Evolutionary conservation across 495 filamentous ascomycete genomes (phyloP), one percentile per base, ranked within the genome.

Genomic region (Parathielavia hyrcaniae): DNA sequence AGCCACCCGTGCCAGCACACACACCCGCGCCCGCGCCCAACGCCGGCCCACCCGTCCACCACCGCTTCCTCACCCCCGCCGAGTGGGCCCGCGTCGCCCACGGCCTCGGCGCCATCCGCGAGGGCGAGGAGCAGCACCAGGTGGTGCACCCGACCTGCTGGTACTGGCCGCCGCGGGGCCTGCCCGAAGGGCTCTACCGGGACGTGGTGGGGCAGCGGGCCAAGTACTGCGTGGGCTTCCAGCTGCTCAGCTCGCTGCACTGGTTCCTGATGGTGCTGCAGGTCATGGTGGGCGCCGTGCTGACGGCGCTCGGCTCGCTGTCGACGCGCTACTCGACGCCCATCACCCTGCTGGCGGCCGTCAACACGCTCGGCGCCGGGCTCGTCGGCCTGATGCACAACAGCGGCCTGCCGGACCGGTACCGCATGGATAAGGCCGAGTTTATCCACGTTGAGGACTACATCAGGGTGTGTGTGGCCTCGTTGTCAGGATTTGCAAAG

Each of bases 321-420:
- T 39, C 67, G 3, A 22, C 38, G 10, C 64, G 60, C 22, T 13
- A 67, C 5, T 67, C 69, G 14, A 69, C 61, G 1, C 62, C 67
- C 34, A 75, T 78, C 44, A 81, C 77, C 2, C 55, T 74, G 14
- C 66, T 80, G 5, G 78, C 75, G 1, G 76, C 76, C 13, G 53
- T 75, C 50, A 79, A 79, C 62, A 81, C 78, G 0, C 64, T 77
- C 19, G 62, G 73, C 8, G 77, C 77, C 19, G 78, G 78, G 8
- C 53, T 81, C 10, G 65, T 81, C 2, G 78, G 73, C 12, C 58
- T 81, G 36, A 53, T 81, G 59, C 75, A 79, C 64, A 79, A 79
- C 57, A 78, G 77, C 55, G 78, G 78, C 0, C 62, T 81, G 10
- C 78, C 78, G 11, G 71, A 77, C 54, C 66, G 78, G 5, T 75